Evolutionary conservation across 257 asterid genomes (phyloP), one percentile per base, ranked within the genome.

Genomic region (Striga asiatica): DNA sequence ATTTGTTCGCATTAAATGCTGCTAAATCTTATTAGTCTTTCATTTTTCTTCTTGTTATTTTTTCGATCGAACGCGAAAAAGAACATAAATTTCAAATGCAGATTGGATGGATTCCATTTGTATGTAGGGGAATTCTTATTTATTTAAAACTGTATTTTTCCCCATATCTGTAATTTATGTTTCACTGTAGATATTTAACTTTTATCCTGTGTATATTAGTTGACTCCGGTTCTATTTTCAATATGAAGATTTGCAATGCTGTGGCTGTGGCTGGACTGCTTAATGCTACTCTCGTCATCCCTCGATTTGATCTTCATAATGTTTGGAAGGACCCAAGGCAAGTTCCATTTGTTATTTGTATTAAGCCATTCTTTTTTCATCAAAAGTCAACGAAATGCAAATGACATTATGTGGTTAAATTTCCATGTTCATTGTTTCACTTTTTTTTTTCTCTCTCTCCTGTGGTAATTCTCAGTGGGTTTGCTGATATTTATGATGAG

Each of bases 291-390:
- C 78, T 88, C 2, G 84, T 88, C 54, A 84, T 88, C 59, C 97
- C 97, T 61, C 76, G 67, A 34, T 77, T 88, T 50, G 93, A 84
- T 68, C 68, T 76, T 55, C 88, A 88, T 68, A 88, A 71, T 60
- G 82, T 88, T 52, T 88, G 97, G 97, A 78, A 66, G 67, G 97
- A 88, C 62, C 75, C 93, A 5, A 88, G 97, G 97, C 71, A 74
- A 50, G 76, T 72, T 56, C 42, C 43, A 10, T 48, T n/a, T n/a
- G 28, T 18, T 37, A 50, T 29, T 34, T 37, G 1, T 16, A 24
- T 54, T 18, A 25, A 54, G 16, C 60, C 32, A 23, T 11, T 27
- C 64, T 58, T 13, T 37, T 31, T 5, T 68, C 10, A 45, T 22
- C 27, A 6, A 6, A 46, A 21, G n/a, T n/a, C 6, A 31, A 17